Percentiles rank a stretch among this genome's conserved stretches.
Conservation (phyloP, 176 grass and related monocot species). For the Aegilops umbellulata region DNA sequence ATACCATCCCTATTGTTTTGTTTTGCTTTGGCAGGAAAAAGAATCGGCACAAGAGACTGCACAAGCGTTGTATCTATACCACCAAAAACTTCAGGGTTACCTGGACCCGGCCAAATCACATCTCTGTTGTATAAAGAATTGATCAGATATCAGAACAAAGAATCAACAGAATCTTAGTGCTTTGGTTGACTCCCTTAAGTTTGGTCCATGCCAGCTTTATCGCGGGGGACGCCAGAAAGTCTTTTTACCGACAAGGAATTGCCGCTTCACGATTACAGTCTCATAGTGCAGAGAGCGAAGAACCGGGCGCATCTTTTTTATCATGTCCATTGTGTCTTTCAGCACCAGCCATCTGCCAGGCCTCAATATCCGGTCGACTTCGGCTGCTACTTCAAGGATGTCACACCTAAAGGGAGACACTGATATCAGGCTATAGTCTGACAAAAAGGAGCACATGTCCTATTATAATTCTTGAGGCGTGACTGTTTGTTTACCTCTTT, state of each 20-base stretch:
- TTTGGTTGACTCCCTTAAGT: neutral
- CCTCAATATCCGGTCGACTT: slow-evolving; percentile 87
- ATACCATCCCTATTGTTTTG: neutral
- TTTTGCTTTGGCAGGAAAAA: neutral
- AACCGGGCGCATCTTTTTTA: slow-evolving; percentile 60
- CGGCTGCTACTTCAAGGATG: slow-evolving; percentile 60
- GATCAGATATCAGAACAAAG: neutral
- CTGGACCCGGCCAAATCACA: neutral
- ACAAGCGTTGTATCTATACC: neutral
- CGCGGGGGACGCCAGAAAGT: slow-evolving; percentile 62
- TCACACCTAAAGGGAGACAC: slow-evolving; percentile 56
- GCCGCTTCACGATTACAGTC: slow-evolving; percentile 46
- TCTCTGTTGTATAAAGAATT: slow-evolving; percentile 18
- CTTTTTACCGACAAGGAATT: slow-evolving; percentile 74
- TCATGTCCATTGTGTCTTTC: slow-evolving; percentile 65
- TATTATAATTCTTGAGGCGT: neutral
- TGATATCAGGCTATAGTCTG: neutral
- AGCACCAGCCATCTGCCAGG: slow-evolving; percentile 83
- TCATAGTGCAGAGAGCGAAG: slow-evolving; percentile 70
- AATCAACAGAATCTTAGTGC: slow-evolving; percentile 5
- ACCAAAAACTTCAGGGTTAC: neutral
- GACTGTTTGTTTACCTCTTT: slow-evolving; percentile 41
- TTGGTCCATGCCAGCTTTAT: neutral
- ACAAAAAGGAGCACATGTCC: neutral
- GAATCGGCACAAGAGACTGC: neutral